phyloP scores from a whole-genome alignment of 2,329 filamentous ascomycete species.

The Fusarium globosum region DNA sequence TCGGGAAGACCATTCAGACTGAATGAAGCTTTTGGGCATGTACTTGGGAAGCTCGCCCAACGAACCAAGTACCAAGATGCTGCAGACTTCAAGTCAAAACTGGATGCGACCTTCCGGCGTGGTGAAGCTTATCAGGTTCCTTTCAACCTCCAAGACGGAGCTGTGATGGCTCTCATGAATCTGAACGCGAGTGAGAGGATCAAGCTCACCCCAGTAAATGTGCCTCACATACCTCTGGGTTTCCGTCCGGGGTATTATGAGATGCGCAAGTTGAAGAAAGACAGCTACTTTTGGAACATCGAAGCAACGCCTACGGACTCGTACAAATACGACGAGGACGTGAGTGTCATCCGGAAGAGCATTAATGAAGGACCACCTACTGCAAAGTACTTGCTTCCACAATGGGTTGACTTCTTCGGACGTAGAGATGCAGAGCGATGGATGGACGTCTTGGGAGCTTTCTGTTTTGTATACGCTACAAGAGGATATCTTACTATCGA shows the following conservation, averaged over 20 bases:
- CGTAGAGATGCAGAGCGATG: slow-evolving; percentile 69
- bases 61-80: slow-evolving; percentile 68
- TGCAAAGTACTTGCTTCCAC: slow-evolving; percentile 64
- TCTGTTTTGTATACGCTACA: slow-evolving; percentile 71
- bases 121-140: slow-evolving; percentile 58
- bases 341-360: slow-evolving; percentile 55
- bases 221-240: slow-evolving; percentile 74
- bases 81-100: slow-evolving; percentile 65
- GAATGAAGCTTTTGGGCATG: slow-evolving; percentile 66
- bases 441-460: slow-evolving; percentile 70
- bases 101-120: slow-evolving; percentile 67
- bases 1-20: slow-evolving; percentile 71
- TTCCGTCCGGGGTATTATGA: slow-evolving; percentile 79
- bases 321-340: slow-evolving; percentile 68
- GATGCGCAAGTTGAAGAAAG: slow-evolving; percentile 73
- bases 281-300: slow-evolving; percentile 72
- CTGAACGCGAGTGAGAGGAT: slow-evolving; percentile 70
- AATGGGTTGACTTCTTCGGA: slow-evolving; percentile 79
- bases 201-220: slow-evolving; percentile 62
- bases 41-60: slow-evolving; percentile 67
- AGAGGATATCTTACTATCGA: slow-evolving; percentile 66
- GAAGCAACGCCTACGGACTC: slow-evolving; percentile 70
- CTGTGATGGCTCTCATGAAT: slow-evolving; percentile 74
- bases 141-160: slow-evolving; percentile 70
- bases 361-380: slow-evolving; percentile 55